These are phyloP conservation scores for Colletotrichum tofieldiae DNA, from an alignment of 2,329 filamentous ascomycete genomes.

Conservation along the genomic window DNA sequence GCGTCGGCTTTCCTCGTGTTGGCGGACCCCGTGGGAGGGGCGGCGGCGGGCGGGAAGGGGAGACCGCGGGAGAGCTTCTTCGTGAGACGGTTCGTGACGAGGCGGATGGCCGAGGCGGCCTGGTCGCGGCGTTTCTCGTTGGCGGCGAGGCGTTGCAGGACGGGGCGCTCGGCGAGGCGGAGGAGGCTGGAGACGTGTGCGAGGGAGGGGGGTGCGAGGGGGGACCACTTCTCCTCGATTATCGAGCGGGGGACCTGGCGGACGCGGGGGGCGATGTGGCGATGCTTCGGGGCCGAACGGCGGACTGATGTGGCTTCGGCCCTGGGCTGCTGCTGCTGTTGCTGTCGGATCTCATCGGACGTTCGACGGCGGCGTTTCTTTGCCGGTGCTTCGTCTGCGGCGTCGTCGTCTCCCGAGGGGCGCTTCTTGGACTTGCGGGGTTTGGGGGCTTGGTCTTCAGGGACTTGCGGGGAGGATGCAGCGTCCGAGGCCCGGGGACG, in stretches of 20 bases:
- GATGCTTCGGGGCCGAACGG: constrained; percentile 59
- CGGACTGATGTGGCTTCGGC: constrained; percentile 30
- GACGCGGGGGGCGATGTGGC: constrained; percentile 66
- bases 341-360: constrained; percentile 20
- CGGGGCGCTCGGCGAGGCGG: constrained; percentile 72
- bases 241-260: constrained; percentile 72
- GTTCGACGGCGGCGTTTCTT: constrained; percentile 35
- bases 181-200: constrained; percentile 71
- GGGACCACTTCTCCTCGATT: constrained; percentile 79
- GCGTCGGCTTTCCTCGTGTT: constrained; percentile 29
- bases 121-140: constrained; percentile 65
- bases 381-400: constrained; percentile 10
- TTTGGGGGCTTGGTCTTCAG: constrained; percentile 41
- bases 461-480: constrained; percentile 27
- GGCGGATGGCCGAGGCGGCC: constrained; percentile 70
- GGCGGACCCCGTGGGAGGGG: constrained; percentile 42
- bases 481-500: constrained; percentile 40
- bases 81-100: constrained; percentile 69
- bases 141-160: constrained; percentile 70
- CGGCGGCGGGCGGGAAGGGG: constrained; percentile 74
- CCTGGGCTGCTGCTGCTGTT: constrained; percentile 29
- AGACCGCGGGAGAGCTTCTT: constrained; percentile 72
- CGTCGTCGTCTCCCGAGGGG: not conserved
- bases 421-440: constrained; percentile 35
- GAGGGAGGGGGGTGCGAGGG: constrained; percentile 69